Evolutionary conservation across 306 rosid genomes (phyloP), one percentile per base, ranked within the genome.

Genomic region (Trifolium repens): DNA sequence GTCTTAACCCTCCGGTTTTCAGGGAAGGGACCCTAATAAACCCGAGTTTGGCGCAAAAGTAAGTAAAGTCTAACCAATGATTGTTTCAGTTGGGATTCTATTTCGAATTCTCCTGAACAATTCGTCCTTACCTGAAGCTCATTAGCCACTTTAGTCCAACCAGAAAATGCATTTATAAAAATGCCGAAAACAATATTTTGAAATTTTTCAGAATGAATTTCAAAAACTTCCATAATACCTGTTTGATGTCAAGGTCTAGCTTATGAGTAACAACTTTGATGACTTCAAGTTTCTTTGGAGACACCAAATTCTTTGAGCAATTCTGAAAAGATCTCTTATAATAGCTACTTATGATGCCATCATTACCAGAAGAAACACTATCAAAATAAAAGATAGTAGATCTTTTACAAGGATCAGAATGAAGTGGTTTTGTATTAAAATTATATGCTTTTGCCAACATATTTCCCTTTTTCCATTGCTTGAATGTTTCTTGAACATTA

Each of bases 331-430:
- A 76, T 47, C 76, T 88, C 52, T 68, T 85, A 76, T 94, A 94
- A 74, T 94, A 94, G 60, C 40, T 75, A 60, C 79, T 94, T 69
- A 65, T 74, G 79, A 85, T 81, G 40, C 83, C 84, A 57, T 78
- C 69, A 37, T 74, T 15, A 43, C 39, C 71, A 7, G 90, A 76
- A 16, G 81, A 79, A 47, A 81, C 83, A 26, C 27, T 80, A 22
- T 90, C 89, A 0, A 94, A 71, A 75, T 80, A 90, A 85, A 94
- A 94, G 58, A 88, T 49, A 10, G 85, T 79, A 58, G 98, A 81
- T 67, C 97, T 82, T 15, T 72, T 85, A 83, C 97, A 91, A 0
- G 94, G 90, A 43, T 91, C 91, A 1, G 75, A 68, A 79, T 83
- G 78, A 71, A 34, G 80, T 52, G 47, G 72, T 66, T 14, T 77